A percentile compares a stretch with the other conserved stretches of the same genome.
Evolutionary conservation across 148 eudicot genomes (phyloP).

Genomic region (Rhododendron molle): DNA sequence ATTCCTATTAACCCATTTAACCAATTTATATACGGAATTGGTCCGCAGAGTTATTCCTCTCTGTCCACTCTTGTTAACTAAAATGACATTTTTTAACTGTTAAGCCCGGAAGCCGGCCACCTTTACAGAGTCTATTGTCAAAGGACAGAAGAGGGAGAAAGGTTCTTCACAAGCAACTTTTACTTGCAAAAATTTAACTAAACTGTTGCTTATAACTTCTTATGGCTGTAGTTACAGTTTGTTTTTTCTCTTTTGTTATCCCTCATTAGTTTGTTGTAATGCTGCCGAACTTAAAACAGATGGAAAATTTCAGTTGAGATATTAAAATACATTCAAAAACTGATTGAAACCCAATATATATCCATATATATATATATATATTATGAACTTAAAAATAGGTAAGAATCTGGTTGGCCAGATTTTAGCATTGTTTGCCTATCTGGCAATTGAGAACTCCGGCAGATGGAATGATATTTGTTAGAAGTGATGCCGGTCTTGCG

Average conservation of each 20-base stretch:
- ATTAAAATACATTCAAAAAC: not conserved
- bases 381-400: not conserved
- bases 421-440: conserved; percentile 20
- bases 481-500: conserved; percentile 24
- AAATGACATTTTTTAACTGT: not conserved
- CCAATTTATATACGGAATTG: not conserved
- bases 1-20: not conserved
- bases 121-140: not conserved
- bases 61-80: not conserved
- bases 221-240: not conserved
- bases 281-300: not conserved
- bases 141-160: not conserved
- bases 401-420: not conserved
- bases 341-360: not conserved
- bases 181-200: not conserved
- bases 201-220: not conserved
- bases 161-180: not conserved
- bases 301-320: not conserved
- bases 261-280: not conserved
- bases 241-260: not conserved
- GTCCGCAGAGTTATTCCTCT: not conserved
- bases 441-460: conserved; percentile 25
- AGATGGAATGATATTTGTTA: conserved; percentile 9
- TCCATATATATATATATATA: not conserved
- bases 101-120: not conserved